phyloP scores from a whole-genome alignment of 352 stramenopile species.

The Phytophthora sojae region DNA sequence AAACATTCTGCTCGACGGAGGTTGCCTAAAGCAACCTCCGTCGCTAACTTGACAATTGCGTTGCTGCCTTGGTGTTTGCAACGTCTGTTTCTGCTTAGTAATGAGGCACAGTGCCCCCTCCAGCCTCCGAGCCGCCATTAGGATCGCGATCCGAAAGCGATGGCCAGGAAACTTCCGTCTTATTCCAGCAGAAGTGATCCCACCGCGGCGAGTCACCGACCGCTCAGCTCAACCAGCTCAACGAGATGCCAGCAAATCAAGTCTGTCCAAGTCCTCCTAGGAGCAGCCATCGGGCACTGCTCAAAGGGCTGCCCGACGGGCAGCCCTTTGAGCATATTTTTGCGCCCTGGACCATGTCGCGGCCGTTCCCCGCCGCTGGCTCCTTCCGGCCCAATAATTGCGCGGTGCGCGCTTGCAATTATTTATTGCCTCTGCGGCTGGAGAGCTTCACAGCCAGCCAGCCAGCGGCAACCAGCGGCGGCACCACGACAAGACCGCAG shows the following conservation, averaged over 20 bases:
- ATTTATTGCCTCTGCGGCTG: background rate
- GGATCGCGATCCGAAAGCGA: background rate
- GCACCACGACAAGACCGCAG: background rate
- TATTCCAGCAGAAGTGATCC: background rate
- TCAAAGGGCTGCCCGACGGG: too few species aligned
- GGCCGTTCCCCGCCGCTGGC: background rate
- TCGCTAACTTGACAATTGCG: too few species aligned
- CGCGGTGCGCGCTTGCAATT: background rate
- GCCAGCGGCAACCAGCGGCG: background rate
- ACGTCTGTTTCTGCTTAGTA: too few species aligned
- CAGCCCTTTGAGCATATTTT: background rate
- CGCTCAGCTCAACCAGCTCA: too few species aligned
- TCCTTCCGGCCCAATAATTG: background rate
- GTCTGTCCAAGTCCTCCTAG: too few species aligned
- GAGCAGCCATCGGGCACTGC: too few species aligned
- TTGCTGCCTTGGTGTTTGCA: too few species aligned
- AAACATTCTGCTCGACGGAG: background rate
- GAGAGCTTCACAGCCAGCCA: background rate
- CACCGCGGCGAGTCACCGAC: background rate
- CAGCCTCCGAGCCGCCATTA: background rate
- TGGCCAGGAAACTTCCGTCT: background rate
- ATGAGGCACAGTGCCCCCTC: background rate
- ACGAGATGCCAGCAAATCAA: too few species aligned
- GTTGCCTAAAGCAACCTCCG: too few species aligned
- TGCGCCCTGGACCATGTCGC: background rate